phyloP scores from a whole-genome alignment of 2,329 filamentous ascomycete species.

The Epichloe baconii region DNA sequence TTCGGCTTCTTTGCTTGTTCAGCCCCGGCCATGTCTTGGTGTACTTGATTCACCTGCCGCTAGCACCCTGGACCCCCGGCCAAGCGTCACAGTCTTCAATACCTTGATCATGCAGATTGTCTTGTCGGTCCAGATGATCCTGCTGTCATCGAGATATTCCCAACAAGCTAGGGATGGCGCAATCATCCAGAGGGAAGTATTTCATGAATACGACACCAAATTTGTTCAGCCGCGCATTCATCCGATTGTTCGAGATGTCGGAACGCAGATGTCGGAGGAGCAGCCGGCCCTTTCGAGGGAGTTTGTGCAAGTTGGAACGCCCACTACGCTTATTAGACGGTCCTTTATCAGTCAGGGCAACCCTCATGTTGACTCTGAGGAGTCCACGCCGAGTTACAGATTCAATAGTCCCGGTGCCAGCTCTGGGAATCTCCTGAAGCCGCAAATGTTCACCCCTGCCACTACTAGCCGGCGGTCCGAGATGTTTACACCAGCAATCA shows the following conservation, averaged over 20 bases:
- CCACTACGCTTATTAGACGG: constrained; percentile 53
- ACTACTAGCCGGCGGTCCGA: constrained; percentile 15
- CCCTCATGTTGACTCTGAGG: constrained; percentile 60
- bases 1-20: constrained; percentile 79
- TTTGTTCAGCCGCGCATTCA: constrained; percentile 86
- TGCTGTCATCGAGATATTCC: constrained; percentile 60
- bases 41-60: constrained; percentile 78
- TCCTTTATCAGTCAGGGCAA: constrained; percentile 75
- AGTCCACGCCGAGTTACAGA: constrained; percentile 17
- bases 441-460: constrained; percentile 14
- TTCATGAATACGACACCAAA: constrained; percentile 93
- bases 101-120: constrained; percentile 64
- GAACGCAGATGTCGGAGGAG: constrained; percentile 57
- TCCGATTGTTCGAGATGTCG: constrained; percentile 62
- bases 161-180: constrained; percentile 77
- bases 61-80: constrained; percentile 63
- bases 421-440: constrained; percentile 22
- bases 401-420: not conserved
- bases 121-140: constrained; percentile 62
- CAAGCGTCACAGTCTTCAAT: constrained; percentile 75
- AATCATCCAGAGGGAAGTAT: constrained; percentile 79
- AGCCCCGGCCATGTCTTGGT: constrained; percentile 87
- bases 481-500: constrained; percentile 17
- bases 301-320: constrained; percentile 36
- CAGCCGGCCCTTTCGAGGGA: constrained; percentile 28